Conservation (phyloP, 2,329 filamentous ascomycete genomes). For the Scedosporium dehoogii region DNA sequence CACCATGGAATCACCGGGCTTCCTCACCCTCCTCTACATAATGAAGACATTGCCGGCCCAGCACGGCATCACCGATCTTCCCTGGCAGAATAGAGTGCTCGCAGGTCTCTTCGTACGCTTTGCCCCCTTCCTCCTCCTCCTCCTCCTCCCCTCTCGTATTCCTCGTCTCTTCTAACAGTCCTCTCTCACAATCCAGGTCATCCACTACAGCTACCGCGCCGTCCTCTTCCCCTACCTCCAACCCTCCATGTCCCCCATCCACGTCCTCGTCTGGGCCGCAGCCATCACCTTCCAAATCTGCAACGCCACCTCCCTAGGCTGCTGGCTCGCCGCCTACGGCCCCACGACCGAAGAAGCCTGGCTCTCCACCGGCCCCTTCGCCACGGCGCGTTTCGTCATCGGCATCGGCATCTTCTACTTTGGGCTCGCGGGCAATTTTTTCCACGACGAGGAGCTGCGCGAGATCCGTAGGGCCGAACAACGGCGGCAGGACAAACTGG, state of each 20-base stretch:
- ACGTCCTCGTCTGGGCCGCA: conserved; percentile 53
- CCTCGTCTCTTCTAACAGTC: conserved; percentile 6
- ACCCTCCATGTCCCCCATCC: conserved; percentile 87
- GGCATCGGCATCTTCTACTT: conserved; percentile 69
- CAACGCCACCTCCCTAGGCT: conserved; percentile 69
- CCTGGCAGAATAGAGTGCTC: conserved; percentile 71
- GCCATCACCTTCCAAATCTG: conserved; percentile 67
- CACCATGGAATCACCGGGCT: conserved; percentile 75
- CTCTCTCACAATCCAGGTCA: conserved; percentile 36
- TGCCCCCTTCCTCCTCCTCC: too few relatives aligned
- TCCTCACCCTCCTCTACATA: conserved; percentile 68
- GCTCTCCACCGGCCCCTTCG: conserved; percentile 27
- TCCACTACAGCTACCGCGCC: conserved; percentile 89
- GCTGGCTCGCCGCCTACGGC: conserved; percentile 76
- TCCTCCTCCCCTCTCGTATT: conserved; percentile 8
- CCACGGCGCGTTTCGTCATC: conserved; percentile 37
- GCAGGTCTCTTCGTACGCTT: conserved; percentile 54
- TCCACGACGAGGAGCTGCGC: conserved; percentile 81
- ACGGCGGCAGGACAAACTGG: conserved; percentile 40
- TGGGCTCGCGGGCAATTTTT: conserved; percentile 72
- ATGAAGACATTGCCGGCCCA: conserved; percentile 57
- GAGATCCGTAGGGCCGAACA: conserved; percentile 69
- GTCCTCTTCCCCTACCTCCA: conserved; percentile 72
- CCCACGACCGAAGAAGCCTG: conserved; percentile 48
- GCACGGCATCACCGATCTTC: conserved; percentile 48